These are phyloP conservation scores for Coemansia sp. DNA, from an alignment of 192 early-diverging fungal species.

Conservation along the genomic window DNA sequence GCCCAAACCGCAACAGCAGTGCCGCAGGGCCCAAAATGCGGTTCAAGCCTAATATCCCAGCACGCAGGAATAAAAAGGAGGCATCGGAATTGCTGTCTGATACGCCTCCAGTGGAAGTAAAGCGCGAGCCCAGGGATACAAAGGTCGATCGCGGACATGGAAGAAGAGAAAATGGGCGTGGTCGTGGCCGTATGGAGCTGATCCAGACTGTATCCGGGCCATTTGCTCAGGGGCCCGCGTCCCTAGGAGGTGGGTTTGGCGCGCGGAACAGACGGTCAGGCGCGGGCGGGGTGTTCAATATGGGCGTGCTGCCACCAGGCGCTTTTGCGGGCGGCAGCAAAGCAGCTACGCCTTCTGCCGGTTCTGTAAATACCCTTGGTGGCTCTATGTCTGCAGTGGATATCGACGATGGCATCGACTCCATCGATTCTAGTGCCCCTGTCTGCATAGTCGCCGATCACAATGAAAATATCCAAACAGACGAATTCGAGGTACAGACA, in stretches of 20 bases:
- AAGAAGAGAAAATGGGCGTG: constrained; percentile 4
- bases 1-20: neutral
- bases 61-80: constrained; percentile 37
- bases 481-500: constrained; percentile 40
- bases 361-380: neutral
- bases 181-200: constrained; percentile 13
- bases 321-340: neutral
- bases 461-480: constrained; percentile 8
- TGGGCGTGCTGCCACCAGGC: constrained; percentile 5
- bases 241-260: constrained; percentile 7
- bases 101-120: neutral
- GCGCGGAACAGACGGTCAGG: neutral
- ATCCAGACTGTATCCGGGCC: constrained; percentile 36
- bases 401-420: neutral
- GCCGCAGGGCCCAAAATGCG: constrained; percentile 8
- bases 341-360: neutral
- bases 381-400: neutral
- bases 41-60: constrained; percentile 36
- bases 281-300: neutral
- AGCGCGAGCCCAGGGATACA: constrained; percentile 12
- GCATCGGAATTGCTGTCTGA: constrained; percentile 8
- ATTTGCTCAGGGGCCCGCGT: constrained; percentile 51
- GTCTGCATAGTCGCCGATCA: constrained; percentile 26
- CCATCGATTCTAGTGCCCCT: constrained; percentile 7
- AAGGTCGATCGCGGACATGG: constrained; percentile 7